Evolutionary conservation across 495 filamentous ascomycete species (phyloP).

Genomic region (Trichoderma orchidacearum): DNA sequence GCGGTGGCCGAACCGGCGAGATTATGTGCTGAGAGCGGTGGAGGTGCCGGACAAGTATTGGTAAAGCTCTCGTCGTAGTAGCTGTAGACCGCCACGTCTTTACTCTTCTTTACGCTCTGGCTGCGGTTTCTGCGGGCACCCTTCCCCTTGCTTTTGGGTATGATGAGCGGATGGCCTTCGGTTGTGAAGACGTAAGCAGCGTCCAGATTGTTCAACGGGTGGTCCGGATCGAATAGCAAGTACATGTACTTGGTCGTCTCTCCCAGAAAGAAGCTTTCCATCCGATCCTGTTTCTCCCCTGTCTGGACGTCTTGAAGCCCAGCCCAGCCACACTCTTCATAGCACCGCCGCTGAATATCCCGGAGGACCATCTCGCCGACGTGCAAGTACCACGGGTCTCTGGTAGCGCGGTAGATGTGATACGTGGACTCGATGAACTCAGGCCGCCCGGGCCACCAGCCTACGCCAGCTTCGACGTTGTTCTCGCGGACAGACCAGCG

Average conservation of each 20-base stretch:
- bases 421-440: slow-evolving; percentile 96
- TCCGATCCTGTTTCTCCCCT: slow-evolving; percentile 83
- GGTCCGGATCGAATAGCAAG: slow-evolving; percentile 69
- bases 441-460: slow-evolving; percentile 89
- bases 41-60: slow-evolving; percentile 49
- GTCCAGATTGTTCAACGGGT: slow-evolving; percentile 80
- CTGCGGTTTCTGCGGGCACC: neutral
- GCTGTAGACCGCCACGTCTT: slow-evolving; percentile 9
- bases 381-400: slow-evolving; percentile 91
- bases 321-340: slow-evolving; percentile 90
- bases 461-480: slow-evolving; percentile 70
- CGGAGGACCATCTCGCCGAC: slow-evolving; percentile 89
- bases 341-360: slow-evolving; percentile 81
- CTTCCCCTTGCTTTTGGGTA: slow-evolving; percentile 38
- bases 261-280: slow-evolving; percentile 98
- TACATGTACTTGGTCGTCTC: slow-evolving; percentile 95
- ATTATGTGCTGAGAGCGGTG: slow-evolving; percentile 27
- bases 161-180: slow-evolving; percentile 85
- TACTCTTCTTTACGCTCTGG: slow-evolving; percentile 5
- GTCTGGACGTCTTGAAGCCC: slow-evolving; percentile 85
- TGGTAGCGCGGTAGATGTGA: slow-evolving; percentile 82
- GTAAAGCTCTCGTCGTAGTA: slow-evolving; percentile 23
- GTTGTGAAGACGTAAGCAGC: slow-evolving; percentile 87
- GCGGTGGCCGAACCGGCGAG: slow-evolving; percentile 69
- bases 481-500: slow-evolving; percentile 83